Base-by-base conservation (phyloP, 2,329 filamentous ascomycete genomes). In the Hypoxylon sp. region DNA sequence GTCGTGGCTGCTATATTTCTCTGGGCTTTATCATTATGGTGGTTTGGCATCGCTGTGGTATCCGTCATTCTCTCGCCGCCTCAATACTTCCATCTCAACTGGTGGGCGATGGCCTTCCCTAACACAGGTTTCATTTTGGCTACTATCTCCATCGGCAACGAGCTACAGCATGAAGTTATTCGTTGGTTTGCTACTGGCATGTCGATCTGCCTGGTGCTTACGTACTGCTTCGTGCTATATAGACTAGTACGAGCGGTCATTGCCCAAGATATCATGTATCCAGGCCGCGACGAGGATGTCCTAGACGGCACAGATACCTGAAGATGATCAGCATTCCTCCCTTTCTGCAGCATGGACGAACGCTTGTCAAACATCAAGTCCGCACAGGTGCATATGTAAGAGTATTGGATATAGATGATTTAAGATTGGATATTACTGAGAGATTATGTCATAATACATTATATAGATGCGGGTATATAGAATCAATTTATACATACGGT, bases 21-120 rank as follows among this genome's bases (percentile, higher is more conserved):
- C 13, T 93, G 91, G 91, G 86, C 87, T 0, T 77, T 93, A 17
- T 82, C 83, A 47, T 74, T 85, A 13, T 90, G 88, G 86, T 87
- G 85, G 85, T 89, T 87, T 76, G 81, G 80, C 53, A 82, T 86
- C 37, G 83, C 83, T 2, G 75, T 81, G 19, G 77, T 86, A 24
- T 83, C 84, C 1, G 82, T 86, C 3, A 55, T 83, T 61, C 79
- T 72, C 74, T 80, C 80, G 10, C 83, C 81, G 2, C 81, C 85
- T 72, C 82, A 82, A 74, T 79, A 81, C 68, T 89, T 89, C 70
- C 85, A 88, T 66, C 81, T 91, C 1, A 87, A 86, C 0, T 91
- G 88, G 88, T 91, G 87, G 86, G 87, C 88, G 0, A 84, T 87
- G 76, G 85, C 89, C 8, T 90, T 90, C 75, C 87, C 87, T 46